A percentile compares a stretch with the other conserved stretches of the same genome.
phyloP scores from a whole-genome alignment of 177 flowering plant genomes.

The Tripterygium wilfordii region DNA sequence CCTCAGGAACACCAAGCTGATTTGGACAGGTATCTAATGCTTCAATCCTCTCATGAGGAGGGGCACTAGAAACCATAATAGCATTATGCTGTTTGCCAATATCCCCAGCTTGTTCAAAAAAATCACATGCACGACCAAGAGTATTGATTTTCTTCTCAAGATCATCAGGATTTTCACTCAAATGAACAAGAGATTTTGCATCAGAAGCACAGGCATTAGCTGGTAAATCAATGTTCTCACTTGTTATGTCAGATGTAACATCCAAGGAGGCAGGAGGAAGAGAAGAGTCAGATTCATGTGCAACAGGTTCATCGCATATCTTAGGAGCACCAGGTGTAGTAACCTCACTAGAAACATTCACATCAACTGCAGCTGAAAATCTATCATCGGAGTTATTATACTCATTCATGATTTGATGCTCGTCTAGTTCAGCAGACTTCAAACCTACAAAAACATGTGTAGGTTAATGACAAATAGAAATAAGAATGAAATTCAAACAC shows the following conservation, averaged over 20 bases:
- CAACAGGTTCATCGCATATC: constrained; percentile 3
- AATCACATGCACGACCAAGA: constrained; percentile 1
- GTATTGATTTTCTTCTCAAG: constrained; percentile 1
- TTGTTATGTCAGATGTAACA: constrained; percentile 9
- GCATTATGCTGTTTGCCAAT: not conserved
- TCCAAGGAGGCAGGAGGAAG: constrained; percentile 16
- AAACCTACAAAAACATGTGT: constrained; percentile 8
- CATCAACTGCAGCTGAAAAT: constrained; percentile 4
- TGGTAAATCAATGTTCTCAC: constrained; percentile 1
- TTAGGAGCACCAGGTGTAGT: constrained; percentile 1
- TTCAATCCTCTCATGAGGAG: not conserved
- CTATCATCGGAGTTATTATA: constrained; percentile 1
- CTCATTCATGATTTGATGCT: constrained; percentile 1
- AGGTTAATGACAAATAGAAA: not conserved
- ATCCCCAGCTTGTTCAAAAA: not conserved
- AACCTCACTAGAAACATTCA: constrained; percentile 1
- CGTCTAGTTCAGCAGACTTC: constrained; percentile 5
- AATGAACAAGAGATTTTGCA: constrained; percentile 4
- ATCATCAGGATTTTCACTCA: constrained; percentile 1
- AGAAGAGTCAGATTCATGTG: constrained; percentile 9
- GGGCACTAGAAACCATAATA: not conserved
- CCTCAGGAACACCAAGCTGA: not conserved
- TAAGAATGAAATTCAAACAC: too few relatives aligned
- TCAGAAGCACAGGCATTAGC: constrained; percentile 6
- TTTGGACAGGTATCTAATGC: constrained; percentile 2